Conservation (phyloP, 2,329 filamentous ascomycete genomes). For the Delphinella strobiligena region DNA sequence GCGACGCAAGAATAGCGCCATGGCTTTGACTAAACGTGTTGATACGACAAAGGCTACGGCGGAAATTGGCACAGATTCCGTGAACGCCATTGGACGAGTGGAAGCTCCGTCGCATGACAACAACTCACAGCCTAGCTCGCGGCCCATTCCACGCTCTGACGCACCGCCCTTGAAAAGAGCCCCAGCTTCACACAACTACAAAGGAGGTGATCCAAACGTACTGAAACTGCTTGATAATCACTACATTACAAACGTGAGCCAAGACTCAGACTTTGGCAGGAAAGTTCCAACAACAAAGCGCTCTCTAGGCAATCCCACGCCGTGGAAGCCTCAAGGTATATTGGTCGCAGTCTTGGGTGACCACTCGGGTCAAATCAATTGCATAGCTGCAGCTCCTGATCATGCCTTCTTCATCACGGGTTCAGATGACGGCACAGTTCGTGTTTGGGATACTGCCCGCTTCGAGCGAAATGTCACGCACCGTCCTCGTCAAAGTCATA, state of each 20-base stretch:
- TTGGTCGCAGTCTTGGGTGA: slow-evolving; percentile 83
- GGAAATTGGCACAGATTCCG: slow-evolving; percentile 52
- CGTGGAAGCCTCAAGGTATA: slow-evolving; percentile 74
- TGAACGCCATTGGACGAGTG: slow-evolving; percentile 53
- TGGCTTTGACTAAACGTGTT: slow-evolving; percentile 47
- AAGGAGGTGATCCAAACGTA: slow-evolving; percentile 58
- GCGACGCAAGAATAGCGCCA: slow-evolving; percentile 42
- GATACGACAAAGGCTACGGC: slow-evolving; percentile 46
- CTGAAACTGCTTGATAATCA: slow-evolving; percentile 66
- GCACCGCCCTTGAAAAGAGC: slow-evolving; percentile 14
- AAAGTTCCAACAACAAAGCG: slow-evolving; percentile 28
- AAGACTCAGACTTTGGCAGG: slow-evolving; percentile 57
- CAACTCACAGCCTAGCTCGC: slow-evolving; percentile 9
- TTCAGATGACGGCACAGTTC: slow-evolving; percentile 81
- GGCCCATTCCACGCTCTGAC: slow-evolving; percentile 11
- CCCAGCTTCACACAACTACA: slow-evolving; percentile 67
- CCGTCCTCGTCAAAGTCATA: slow-evolving; percentile 75
- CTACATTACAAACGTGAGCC: slow-evolving; percentile 54
- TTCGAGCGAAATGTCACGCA: slow-evolving; percentile 86
- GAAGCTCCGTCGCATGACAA: slow-evolving; percentile 23
- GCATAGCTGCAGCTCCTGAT: slow-evolving; percentile 73
- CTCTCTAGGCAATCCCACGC: slow-evolving; percentile 17
- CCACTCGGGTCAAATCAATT: slow-evolving; percentile 70
- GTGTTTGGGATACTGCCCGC: slow-evolving; percentile 82
- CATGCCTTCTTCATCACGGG: slow-evolving; percentile 91